phyloP scores from a whole-genome alignment of 75 land plant genomes.

The Cunninghamia lanceolata region DNA sequence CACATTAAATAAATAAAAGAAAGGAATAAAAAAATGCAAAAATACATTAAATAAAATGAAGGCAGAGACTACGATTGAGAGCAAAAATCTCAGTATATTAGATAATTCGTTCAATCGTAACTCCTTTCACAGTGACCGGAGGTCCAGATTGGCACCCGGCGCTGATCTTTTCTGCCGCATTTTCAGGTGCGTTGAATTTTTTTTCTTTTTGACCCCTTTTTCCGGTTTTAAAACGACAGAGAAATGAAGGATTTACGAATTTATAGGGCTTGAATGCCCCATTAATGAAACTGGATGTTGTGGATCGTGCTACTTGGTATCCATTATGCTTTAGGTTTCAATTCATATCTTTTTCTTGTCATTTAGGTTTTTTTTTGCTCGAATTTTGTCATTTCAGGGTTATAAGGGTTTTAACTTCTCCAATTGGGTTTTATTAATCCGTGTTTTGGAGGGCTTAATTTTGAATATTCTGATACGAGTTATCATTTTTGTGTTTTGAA shows the following conservation, averaged over 20 bases:
- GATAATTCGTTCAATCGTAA: not conserved
- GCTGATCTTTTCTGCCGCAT: not conserved
- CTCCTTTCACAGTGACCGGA: not conserved
- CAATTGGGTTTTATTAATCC: not conserved
- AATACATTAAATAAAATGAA: not conserved
- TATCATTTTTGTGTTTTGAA: not conserved
- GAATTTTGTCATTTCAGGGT: not conserved
- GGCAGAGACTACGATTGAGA: not conserved
- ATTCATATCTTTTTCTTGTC: not conserved
- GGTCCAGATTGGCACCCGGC: slow-evolving; percentile 1
- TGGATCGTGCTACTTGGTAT: not conserved
- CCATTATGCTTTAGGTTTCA: not conserved
- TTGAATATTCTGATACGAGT: not conserved
- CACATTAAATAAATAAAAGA: too few relatives aligned
- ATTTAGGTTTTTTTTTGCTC: not conserved
- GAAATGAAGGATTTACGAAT: not conserved
- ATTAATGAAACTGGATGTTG: not conserved
- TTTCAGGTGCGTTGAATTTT: not conserved
- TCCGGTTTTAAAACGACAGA: not conserved
- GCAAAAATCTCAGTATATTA: not conserved
- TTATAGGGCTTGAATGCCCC: not conserved
- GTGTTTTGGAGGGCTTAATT: not conserved
- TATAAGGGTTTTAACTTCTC: not conserved
- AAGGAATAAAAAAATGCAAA: too few relatives aligned
- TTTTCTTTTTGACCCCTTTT: not conserved